phyloP scores from a whole-genome alignment of 1,139 yeast species.

The Debaryomycetaceae sp. region DNA sequence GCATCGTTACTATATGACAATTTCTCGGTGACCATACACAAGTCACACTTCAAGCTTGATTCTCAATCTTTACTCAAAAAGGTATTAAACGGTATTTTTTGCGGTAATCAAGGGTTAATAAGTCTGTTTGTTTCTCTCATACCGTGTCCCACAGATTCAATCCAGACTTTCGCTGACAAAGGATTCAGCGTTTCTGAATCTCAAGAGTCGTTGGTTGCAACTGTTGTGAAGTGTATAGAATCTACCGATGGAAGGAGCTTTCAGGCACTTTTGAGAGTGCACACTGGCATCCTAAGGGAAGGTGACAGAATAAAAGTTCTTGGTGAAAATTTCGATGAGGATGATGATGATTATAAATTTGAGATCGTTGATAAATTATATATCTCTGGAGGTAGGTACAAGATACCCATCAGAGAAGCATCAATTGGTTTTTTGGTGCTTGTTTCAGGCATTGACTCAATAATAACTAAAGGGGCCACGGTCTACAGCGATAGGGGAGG shows the following conservation, averaged over 20 bases:
- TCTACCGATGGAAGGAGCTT: constrained; percentile 45
- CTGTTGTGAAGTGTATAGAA: constrained; percentile 59
- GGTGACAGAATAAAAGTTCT: constrained; percentile 52
- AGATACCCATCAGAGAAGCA: constrained; percentile 51
- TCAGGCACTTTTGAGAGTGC: constrained; percentile 57
- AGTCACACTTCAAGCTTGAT: constrained; percentile 45
- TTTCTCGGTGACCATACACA: constrained; percentile 43
- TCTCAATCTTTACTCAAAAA: constrained; percentile 54
- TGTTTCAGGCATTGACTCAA: constrained; percentile 57
- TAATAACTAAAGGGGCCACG: constrained; percentile 60
- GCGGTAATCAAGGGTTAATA: constrained; percentile 49
- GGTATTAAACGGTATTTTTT: constrained; percentile 56
- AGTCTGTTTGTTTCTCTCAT: constrained; percentile 39
- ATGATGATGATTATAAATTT: constrained; percentile 51
- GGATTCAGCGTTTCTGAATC: background rate
- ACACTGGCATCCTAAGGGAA: constrained; percentile 53
- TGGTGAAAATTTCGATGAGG: constrained; percentile 53
- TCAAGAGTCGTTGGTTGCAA: constrained; percentile 35
- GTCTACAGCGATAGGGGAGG: constrained; percentile 22
- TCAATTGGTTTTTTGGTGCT: constrained; percentile 66
- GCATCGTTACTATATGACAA: constrained; percentile 39
- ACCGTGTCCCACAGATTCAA: constrained; percentile 37
- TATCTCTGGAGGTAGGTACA: constrained; percentile 71
- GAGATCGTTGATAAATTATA: constrained; percentile 47
- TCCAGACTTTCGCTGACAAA: background rate